Evolutionary conservation across 2,329 filamentous ascomycete species (phyloP), one percentile per base, ranked within the genome.

Genomic region (Curvularia lunata): DNA sequence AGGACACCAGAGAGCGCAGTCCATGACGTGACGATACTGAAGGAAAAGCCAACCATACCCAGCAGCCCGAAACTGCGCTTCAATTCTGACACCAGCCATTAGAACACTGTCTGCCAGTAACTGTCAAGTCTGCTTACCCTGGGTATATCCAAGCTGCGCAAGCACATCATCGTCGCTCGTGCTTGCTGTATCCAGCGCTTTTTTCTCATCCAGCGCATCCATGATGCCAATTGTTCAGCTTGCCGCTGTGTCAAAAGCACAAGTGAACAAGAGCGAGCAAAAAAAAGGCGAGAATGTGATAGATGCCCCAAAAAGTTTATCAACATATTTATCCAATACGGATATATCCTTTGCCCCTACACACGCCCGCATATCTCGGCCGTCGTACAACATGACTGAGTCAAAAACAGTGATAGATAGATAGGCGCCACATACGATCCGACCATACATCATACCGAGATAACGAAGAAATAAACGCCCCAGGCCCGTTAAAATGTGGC

Each of bases 31-130:
- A 87, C 82, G 45, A 86, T 83, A 55, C 79, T 82, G 70, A 87
- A 86, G 45, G 79, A 82, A 72, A 87, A 86, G 1, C 83, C 84
- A 32, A 86, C 78, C 82, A 86, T 86, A 34, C 84, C 83, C 27
- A 86, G 62, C 5, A 85, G 70, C 9, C 82, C 78, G 63, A 86
- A 86, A 8, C 79, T 82, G 8, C 84, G 82, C 68, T 84, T 85
- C 62, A 86, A 78, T 70, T 86, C 83, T 84, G 52, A 2, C 41
- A 12, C 2, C 12, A n/a, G 32, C 16, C 6, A 19, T 54, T 25
- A 58, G 51, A 25, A 25, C 9, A n/a, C 13, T 19, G 10, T n/a
- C 9, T 12, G 3, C 25, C 23, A 25, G 6, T 6, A n/a, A n/a
- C 8, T 25, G 2, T 38, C 12, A 10, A 8, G 3, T 3, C 38